These are phyloP conservation scores for Linnemannia elongata DNA, from an alignment of 192 early-diverging fungal species.

Conservation along the genomic window DNA sequence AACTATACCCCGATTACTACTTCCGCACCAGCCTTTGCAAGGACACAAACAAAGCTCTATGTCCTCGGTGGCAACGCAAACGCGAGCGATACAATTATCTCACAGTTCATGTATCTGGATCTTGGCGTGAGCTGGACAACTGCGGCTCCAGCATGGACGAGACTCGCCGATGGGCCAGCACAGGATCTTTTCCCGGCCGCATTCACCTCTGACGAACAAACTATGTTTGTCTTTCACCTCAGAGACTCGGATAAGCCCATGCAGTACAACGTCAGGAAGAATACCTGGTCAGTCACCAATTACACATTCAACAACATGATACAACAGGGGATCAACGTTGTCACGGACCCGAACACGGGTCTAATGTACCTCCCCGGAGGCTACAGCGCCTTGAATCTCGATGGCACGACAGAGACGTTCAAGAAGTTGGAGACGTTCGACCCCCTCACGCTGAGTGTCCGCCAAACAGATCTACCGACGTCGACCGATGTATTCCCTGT, in stretches of 20 bases:
- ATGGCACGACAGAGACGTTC: background rate
- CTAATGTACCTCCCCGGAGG: slow-evolving; percentile 30
- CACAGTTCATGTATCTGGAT: background rate
- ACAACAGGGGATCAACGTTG: slow-evolving; percentile 23
- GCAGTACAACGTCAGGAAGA: slow-evolving; percentile 9
- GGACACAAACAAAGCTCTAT: background rate
- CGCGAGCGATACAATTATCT: background rate
- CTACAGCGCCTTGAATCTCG: slow-evolving; percentile 15
- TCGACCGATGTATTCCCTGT: background rate
- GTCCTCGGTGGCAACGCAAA: background rate
- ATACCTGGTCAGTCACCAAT: slow-evolving; percentile 6
- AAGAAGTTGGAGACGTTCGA: slow-evolving; percentile 1
- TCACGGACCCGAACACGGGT: slow-evolving; percentile 29
- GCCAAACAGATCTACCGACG: background rate
- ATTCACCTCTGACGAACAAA: background rate
- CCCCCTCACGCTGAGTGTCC: slow-evolving; percentile 7
- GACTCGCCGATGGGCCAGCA: background rate
- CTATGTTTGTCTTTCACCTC: slow-evolving; percentile 31
- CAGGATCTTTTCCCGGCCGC: background rate
- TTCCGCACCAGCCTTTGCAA: background rate
- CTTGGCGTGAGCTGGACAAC: background rate
- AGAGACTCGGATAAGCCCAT: background rate
- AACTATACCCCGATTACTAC: background rate
- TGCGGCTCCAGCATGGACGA: background rate
- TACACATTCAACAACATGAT: background rate